phyloP scores from a whole-genome alignment of 768 basidiomycete genomes.

The Phaffia australis region DNA sequence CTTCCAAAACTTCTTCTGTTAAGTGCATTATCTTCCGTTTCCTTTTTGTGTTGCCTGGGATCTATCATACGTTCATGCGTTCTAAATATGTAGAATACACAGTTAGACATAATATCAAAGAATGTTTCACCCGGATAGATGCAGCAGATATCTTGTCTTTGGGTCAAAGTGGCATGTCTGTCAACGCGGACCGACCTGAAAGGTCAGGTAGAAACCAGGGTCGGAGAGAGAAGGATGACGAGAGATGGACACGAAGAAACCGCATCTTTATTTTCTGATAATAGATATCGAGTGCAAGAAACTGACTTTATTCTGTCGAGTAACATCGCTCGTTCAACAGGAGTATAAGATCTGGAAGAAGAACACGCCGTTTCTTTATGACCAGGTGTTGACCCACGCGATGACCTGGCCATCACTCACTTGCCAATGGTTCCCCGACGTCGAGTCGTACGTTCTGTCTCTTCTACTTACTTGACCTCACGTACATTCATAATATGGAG shows the following conservation, averaged over 20 bases:
- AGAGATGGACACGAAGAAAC: background rate
- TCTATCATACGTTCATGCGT: too few species aligned
- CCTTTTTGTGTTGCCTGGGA: too few species aligned
- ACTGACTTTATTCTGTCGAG: background rate
- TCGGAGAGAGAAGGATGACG: background rate
- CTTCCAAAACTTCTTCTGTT: background rate
- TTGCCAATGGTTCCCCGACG: conserved; percentile 98
- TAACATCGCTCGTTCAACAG: conserved; percentile 26
- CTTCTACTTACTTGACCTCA: background rate
- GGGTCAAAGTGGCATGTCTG: too few species aligned
- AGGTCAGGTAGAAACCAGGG: too few species aligned
- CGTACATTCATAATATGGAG: background rate
- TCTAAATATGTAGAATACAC: too few species aligned
- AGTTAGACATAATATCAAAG: too few species aligned
- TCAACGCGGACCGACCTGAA: too few species aligned
- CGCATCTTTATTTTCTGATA: background rate
- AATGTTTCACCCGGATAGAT: too few species aligned
- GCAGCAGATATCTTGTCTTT: too few species aligned
- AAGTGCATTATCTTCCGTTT: too few species aligned
- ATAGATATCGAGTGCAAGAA: background rate
- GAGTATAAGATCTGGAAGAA: conserved; percentile 43
- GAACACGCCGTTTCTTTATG: conserved; percentile 91
- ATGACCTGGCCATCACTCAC: conserved; percentile 97
- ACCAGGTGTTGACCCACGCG: conserved; percentile 92
- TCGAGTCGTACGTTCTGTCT: conserved; percentile 59